Conservation (phyloP, 306 rosid genomes). For the Vigna nakashimae region DNA sequence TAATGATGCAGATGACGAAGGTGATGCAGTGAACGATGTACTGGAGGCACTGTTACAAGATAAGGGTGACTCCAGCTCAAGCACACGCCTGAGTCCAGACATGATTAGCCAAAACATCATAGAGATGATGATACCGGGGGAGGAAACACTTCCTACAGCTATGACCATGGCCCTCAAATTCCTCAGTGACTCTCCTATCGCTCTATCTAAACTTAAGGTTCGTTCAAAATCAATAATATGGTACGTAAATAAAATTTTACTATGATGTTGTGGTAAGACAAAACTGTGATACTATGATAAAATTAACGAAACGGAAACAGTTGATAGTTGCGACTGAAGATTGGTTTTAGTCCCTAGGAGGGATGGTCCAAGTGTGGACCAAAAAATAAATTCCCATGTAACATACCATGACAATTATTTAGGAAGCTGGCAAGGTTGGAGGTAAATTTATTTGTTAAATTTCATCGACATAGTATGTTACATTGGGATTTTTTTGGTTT, state of each 20-base stretch:
- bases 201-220: constrained; percentile 66
- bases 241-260: too few relatives aligned
- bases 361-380: constrained; percentile 33
- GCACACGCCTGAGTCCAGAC: constrained; percentile 54
- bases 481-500: too few relatives aligned
- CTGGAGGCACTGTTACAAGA: constrained; percentile 77
- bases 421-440: too few relatives aligned
- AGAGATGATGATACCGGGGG: constrained; percentile 92
- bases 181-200: constrained; percentile 65
- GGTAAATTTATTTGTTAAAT: too few relatives aligned
- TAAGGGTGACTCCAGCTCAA: constrained; percentile 44
- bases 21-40: constrained; percentile 55
- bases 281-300: neutral
- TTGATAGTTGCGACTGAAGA: constrained; percentile 12
- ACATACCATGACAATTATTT: too few relatives aligned
- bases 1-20: neutral
- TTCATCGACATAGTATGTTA: too few relatives aligned
- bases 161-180: constrained; percentile 80
- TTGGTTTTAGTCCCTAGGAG: constrained; percentile 10
- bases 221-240: constrained; percentile 12
- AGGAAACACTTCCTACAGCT: constrained; percentile 88
- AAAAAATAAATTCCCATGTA: too few relatives aligned
- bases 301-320: constrained; percentile 32
- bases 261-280: neutral
- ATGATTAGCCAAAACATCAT: constrained; percentile 73